A percentile compares a stretch with the other conserved stretches of the same genome.
These are phyloP conservation scores for Drechslerella coelobrocha DNA, from an alignment of 2,329 filamentous ascomycete genomes.

Conservation along the genomic window DNA sequence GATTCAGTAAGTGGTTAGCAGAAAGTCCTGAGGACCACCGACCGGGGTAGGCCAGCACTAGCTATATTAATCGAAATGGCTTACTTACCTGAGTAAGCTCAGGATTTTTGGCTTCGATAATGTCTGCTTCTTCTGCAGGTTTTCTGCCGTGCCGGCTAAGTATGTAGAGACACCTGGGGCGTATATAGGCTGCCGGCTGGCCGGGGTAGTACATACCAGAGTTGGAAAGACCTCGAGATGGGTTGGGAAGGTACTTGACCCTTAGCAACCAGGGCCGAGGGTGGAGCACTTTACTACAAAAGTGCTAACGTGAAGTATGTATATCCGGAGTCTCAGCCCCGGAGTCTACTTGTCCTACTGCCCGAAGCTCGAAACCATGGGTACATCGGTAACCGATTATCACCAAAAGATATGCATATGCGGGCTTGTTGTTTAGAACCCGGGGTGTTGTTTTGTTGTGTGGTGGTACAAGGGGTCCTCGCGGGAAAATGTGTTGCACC, in stretches of 20 bases:
- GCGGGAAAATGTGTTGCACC: conserved; percentile 26
- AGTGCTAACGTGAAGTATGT: background rate
- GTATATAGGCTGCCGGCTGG: conserved; percentile 48
- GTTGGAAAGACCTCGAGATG: conserved; percentile 38
- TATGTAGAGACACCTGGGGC: conserved; percentile 8
- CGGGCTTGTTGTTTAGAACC: too few relatives aligned
- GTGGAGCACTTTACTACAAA: background rate
- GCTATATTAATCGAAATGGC: background rate
- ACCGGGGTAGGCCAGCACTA: too few relatives aligned
- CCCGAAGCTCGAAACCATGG: conserved; percentile 1
- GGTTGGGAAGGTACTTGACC: conserved; percentile 37
- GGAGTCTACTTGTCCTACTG: too few relatives aligned
- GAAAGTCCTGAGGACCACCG: too few relatives aligned
- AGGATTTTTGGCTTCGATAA: background rate
- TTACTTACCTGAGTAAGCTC: conserved; percentile 15
- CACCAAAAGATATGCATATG: too few relatives aligned
- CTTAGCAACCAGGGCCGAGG: conserved; percentile 24
- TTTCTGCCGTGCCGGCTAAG: conserved; percentile 49
- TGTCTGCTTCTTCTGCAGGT: background rate
- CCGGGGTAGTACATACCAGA: conserved; percentile 27
- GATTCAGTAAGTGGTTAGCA: too few relatives aligned
- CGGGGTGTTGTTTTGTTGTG: conserved; percentile 17
- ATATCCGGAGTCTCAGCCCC: background rate
- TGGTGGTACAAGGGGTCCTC: conserved; percentile 18
- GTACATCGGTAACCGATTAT: too few relatives aligned